phyloP scores from a whole-genome alignment of 768 basidiomycete species.

The Leccinum subtestaceum region DNA sequence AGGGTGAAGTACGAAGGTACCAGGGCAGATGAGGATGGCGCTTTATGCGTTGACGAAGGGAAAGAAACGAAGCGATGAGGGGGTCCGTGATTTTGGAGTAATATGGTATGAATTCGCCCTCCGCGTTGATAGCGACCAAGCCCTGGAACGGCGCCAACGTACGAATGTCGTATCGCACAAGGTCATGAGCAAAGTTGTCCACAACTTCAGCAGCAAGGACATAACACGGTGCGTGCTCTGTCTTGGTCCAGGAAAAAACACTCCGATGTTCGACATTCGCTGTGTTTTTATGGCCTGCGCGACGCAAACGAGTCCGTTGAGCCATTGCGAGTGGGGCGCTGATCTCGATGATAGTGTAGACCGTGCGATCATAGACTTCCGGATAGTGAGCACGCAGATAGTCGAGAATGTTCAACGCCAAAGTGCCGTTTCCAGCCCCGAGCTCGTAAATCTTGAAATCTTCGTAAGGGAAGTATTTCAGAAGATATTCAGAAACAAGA shows the following conservation, averaged over 20 bases:
- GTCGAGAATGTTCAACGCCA: slow-evolving; percentile 85
- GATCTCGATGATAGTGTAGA: slow-evolving; percentile 95
- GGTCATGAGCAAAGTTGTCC: slow-evolving; percentile 97
- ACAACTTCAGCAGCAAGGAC: slow-evolving; percentile 95
- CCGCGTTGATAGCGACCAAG: slow-evolving; percentile 69
- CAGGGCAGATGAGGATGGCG: slow-evolving; percentile 58
- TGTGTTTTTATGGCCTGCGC: slow-evolving; percentile 38
- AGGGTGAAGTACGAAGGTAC: slow-evolving; percentile 48
- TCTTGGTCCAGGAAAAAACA: slow-evolving; percentile 80
- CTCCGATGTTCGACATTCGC: slow-evolving; percentile 72
- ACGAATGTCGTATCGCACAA: slow-evolving; percentile 83
- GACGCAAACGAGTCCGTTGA: slow-evolving; percentile 66
- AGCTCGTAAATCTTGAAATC: slow-evolving; percentile 97
- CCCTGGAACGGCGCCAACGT: slow-evolving; percentile 84
- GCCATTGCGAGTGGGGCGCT: slow-evolving; percentile 70
- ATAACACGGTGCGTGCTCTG: slow-evolving; percentile 82
- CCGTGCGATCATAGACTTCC: slow-evolving; percentile 89
- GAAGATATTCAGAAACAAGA: slow-evolving; percentile 86
- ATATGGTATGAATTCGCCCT: slow-evolving; percentile 80
- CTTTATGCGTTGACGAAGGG: slow-evolving; percentile 56
- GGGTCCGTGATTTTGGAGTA: slow-evolving; percentile 86
- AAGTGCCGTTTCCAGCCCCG: slow-evolving; percentile 95
- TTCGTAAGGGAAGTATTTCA: slow-evolving; percentile 94
- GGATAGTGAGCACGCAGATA: slow-evolving; percentile 75
- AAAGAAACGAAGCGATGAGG: slow-evolving; percentile 74